Base-by-base conservation (phyloP, 2,329 filamentous ascomycete species). In the Fusarium floridanum region DNA sequence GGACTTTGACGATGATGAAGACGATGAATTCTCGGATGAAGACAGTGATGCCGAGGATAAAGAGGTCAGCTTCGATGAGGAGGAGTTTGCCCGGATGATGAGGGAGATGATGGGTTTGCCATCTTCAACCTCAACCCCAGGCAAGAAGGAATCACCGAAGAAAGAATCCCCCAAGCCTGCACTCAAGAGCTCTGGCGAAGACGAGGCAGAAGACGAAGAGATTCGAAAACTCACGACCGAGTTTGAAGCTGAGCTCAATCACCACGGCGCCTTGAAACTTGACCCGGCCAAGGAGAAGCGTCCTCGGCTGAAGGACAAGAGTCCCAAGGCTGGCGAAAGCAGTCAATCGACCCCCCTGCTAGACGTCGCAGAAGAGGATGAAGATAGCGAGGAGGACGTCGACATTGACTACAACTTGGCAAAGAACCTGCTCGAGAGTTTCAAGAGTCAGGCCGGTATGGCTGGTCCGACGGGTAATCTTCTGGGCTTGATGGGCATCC, bases 351-450 rank as follows among this genome's bases (percentile, higher is more conserved):
- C 34, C 22, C 11, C 56, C 53, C 8, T 64, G 29, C 70, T 78
- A 4, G 78, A 81, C 4, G 82, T 83, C 60, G 82, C 85, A 9
- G 83, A 87, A 32, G 85, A 90, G 43, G 86, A 88, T 4, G 87
- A 89, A 10, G 86, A 85, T 11, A 83, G 82, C 4, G 84, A 90
- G 11, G 88, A 89, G 0, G 91, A 93, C 63, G 89, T 97, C 6
- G 88, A 95, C 72, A 90, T 97, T 32, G 94, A 98, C 80, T 93
- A 95, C 76, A 96, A 97, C 71, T 86, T 99, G 27, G 95, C 94
- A 20, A 95, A 93, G 82, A 98, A 98, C 79, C 86, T 99, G 64
- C 86, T 99, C 2, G 95, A 98, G 82, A 96, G 94, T 77, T 95
- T 99, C 83, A 97, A 97, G 80, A 92, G 94, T 17, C 96, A 98